Conservation (phyloP, 768 basidiomycete species). For the Porpolomopsis calyptriformis region DNA sequence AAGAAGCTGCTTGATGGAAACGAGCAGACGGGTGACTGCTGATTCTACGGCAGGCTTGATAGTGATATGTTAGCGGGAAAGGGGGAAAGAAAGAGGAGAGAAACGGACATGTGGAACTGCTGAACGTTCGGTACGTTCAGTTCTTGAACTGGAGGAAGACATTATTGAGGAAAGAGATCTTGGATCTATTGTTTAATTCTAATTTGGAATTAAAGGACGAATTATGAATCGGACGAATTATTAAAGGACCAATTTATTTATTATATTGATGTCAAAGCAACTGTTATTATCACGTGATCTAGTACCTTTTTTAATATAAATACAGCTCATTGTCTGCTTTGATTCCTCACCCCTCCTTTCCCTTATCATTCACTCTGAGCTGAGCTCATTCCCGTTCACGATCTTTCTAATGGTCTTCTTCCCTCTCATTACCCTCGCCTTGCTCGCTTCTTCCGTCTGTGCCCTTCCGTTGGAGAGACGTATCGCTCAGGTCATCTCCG, state of each 20-base stretch:
- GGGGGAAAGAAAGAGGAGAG: constrained; percentile 3
- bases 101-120: too few relatives aligned
- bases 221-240: too few relatives aligned
- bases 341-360: not conserved
- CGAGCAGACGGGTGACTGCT: constrained; percentile 82
- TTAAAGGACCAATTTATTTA: too few relatives aligned
- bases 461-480: constrained; percentile 34
- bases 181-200: too few relatives aligned
- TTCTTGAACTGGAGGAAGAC: constrained; percentile 29
- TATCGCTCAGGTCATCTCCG: constrained; percentile 34
- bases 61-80: constrained; percentile 7
- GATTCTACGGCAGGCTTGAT: constrained; percentile 86
- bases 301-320: not conserved
- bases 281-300: too few relatives aligned
- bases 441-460: constrained; percentile 21
- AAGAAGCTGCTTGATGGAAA: constrained; percentile 91
- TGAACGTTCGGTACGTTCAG: too few relatives aligned
- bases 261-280: too few relatives aligned
- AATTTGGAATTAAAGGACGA: too few relatives aligned
- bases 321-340: not conserved
- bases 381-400: constrained; percentile 6
- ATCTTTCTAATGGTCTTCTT: constrained; percentile 23
- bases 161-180: constrained; percentile 34
- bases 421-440: constrained; percentile 21
- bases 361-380: constrained; percentile 2